Conservation (phyloP, 768 basidiomycete species). For the Mycena alexandri region DNA sequence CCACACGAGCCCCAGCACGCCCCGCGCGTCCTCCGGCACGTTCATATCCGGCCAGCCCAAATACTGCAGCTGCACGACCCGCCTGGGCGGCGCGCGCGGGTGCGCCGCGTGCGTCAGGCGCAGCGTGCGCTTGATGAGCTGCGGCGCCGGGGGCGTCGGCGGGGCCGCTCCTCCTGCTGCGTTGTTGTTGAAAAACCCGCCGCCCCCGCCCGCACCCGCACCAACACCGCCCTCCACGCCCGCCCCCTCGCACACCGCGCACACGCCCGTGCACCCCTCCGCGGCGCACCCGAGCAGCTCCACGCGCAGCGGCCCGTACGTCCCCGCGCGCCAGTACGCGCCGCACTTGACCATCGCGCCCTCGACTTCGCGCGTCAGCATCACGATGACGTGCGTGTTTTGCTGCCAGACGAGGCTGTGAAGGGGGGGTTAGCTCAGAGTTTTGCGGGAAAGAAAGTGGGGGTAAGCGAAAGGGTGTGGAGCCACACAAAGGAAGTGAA, state of each 20-base stretch:
- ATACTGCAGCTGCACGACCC: conserved; percentile 90
- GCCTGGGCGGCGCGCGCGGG: conserved; percentile 71
- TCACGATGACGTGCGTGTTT: conserved; percentile 93
- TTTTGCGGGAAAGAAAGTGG: too few relatives aligned
- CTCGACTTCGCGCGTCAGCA: conserved; percentile 95
- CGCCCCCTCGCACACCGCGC: conserved; percentile 16
- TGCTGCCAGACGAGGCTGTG: conserved; percentile 91
- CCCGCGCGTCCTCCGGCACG: conserved; percentile 87
- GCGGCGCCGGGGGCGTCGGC: conserved; percentile 37
- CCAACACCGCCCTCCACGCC: conserved; percentile 31
- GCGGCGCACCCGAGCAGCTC: conserved; percentile 49
- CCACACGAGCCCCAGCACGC: conserved; percentile 78
- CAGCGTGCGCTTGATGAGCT: conserved; percentile 71
- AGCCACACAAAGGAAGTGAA: not conserved
- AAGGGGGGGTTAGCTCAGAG: too few relatives aligned
- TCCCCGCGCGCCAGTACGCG: conserved; percentile 82
- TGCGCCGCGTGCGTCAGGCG: conserved; percentile 73
- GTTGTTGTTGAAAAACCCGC: conserved; percentile 18
- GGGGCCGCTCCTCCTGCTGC: too few relatives aligned
- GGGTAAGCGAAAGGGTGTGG: conserved; percentile 3
- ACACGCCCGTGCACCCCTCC: conserved; percentile 35
- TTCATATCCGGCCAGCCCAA: conserved; percentile 98
- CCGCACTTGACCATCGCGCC: conserved; percentile 92
- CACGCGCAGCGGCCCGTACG: conserved; percentile 80
- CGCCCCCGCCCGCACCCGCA: conserved; percentile 7